Conservation (phyloP, 768 basidiomycete genomes). For the Suillus paluster region DNA sequence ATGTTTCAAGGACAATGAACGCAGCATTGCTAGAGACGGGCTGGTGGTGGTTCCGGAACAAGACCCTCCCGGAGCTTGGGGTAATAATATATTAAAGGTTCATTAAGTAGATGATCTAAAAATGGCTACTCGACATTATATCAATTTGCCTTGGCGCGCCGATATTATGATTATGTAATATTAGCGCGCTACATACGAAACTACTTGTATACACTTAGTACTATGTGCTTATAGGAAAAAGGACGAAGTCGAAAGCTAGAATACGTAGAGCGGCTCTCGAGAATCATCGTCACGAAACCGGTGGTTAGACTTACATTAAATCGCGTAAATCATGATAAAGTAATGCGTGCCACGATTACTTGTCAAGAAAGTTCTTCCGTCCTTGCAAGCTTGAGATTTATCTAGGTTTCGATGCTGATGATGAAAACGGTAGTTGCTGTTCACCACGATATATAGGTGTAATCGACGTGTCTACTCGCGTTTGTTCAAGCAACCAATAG, state of each 20-base stretch:
- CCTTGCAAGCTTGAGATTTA: no score
- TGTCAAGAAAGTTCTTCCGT: background rate
- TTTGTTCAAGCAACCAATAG: no score
- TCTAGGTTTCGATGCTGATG: no score
- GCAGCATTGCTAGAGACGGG: conserved; percentile 19
- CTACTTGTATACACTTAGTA: no score
- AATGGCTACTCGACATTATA: background rate
- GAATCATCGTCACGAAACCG: background rate
- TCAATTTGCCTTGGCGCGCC: background rate
- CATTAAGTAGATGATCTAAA: background rate
- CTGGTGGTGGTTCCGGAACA: conserved; percentile 1
- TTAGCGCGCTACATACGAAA: no score
- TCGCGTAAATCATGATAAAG: background rate
- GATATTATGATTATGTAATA: background rate
- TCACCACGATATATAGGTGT: background rate
- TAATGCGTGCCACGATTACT: background rate
- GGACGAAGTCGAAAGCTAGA: no score
- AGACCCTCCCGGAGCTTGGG: background rate
- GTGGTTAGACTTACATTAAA: background rate
- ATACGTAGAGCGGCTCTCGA: background rate
- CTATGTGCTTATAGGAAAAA: no score
- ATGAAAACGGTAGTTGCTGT: background rate
- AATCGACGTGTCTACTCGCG: background rate
- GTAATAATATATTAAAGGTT: background rate
- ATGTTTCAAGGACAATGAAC: conserved; percentile 6